A percentile compares a stretch with the other conserved stretches of the same genome.
phyloP scores from a whole-genome alignment of 495 filamentous ascomycete species.

The Daldinia vernicosa region DNA sequence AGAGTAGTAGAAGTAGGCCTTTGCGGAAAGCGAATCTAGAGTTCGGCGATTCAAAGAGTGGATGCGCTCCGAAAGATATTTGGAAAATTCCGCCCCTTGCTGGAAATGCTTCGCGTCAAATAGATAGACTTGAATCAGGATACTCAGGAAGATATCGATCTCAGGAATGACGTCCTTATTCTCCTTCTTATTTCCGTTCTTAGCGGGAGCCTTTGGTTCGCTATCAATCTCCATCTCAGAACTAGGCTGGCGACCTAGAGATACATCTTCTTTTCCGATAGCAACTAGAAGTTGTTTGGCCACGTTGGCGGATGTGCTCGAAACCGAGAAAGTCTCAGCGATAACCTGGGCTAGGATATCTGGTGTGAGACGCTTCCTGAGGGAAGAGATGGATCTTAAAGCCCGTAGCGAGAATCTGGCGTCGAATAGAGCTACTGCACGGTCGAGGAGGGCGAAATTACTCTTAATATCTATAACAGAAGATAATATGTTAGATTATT shows the following conservation, averaged over 20 bases:
- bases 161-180: slow-evolving; percentile 84
- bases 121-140: slow-evolving; percentile 88
- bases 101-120: slow-evolving; percentile 83
- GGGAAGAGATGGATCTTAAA: slow-evolving; percentile 90
- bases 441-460: slow-evolving; percentile 90
- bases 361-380: slow-evolving; percentile 87
- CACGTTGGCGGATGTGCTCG: slow-evolving; percentile 63
- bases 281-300: slow-evolving; percentile 75
- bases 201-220: slow-evolving; percentile 58
- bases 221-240: slow-evolving; percentile 83
- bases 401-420: slow-evolving; percentile 92
- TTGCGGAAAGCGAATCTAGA: slow-evolving; percentile 89
- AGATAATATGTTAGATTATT: slow-evolving; percentile 27
- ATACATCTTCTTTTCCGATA: slow-evolving; percentile 69
- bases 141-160: slow-evolving; percentile 89
- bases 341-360: slow-evolving; percentile 84
- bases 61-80: slow-evolving; percentile 79
- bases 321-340: slow-evolving; percentile 75
- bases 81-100: slow-evolving; percentile 83
- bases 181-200: slow-evolving; percentile 65
- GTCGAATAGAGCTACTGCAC: slow-evolving; percentile 93
- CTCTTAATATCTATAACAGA: slow-evolving; percentile 79
- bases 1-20: slow-evolving; percentile 97
- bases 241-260: slow-evolving; percentile 61
- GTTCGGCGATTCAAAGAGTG: slow-evolving; percentile 92